A percentile compares a stretch with the other conserved stretches of the same genome.
Evolutionary conservation across 1,284 basidiomycete species (phyloP).

Genomic region (Trichosporon inkin): DNA sequence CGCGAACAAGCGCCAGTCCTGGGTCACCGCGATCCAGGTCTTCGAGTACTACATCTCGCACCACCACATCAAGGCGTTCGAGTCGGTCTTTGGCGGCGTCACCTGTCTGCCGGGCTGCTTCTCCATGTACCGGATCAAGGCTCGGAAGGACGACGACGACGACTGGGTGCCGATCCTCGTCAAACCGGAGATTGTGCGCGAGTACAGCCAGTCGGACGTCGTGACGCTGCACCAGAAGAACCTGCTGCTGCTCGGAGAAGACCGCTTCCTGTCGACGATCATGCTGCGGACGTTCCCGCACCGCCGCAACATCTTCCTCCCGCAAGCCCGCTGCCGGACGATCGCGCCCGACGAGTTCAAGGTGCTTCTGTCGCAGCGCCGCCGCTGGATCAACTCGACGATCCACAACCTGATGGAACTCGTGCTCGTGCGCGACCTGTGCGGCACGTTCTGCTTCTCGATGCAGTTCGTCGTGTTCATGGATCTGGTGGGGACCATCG

Average conservation of each 20-base stretch:
- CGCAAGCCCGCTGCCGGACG: conserved; percentile 90
- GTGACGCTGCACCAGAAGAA: conserved; percentile 98
- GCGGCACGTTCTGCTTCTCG: conserved; percentile 92
- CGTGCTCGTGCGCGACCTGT: conserved; percentile 91
- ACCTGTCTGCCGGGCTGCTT: conserved; percentile 98
- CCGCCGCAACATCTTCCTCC: conserved; percentile 98
- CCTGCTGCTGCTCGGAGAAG: conserved; percentile 90
- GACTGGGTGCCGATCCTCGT: conserved; percentile 98
- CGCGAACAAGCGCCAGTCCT: conserved; percentile 93
- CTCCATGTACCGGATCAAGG: conserved; percentile 98
- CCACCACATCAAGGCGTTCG: conserved; percentile 96
- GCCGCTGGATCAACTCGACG: conserved; percentile 99
- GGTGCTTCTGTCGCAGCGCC: conserved; percentile 89
- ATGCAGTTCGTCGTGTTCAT: conserved; percentile 99
- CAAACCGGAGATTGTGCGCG: conserved; percentile 94
- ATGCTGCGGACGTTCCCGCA: conserved; percentile 95
- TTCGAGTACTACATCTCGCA: conserved; percentile 99
- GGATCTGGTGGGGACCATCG: conserved; percentile 94
- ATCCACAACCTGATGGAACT: conserved; percentile 99
- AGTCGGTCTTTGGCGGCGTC: conserved; percentile 98
- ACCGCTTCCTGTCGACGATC: conserved; percentile 95
- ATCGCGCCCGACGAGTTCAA: conserved; percentile 93
- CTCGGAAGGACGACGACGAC: conserved; percentile 75
- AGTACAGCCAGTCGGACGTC: conserved; percentile 92
- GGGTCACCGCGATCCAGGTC: conserved; percentile 96